Evolutionary conservation across 2,329 filamentous ascomycete genomes (phyloP).

Genomic region (Penicillium aurantiogriseum): DNA sequence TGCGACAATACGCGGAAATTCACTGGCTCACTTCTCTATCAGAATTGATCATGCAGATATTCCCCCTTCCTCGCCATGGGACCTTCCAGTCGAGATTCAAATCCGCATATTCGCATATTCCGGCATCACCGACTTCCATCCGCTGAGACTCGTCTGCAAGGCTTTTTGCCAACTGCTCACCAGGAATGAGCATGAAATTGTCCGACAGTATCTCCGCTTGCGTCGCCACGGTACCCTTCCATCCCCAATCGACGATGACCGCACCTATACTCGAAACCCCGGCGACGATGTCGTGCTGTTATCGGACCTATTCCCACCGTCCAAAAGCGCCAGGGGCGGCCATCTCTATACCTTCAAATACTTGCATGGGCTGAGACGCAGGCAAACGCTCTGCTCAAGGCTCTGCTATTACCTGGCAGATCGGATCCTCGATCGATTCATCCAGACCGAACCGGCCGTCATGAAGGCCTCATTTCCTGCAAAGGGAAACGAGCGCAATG

Average conservation of each 20-base stretch:
- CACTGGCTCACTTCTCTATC: neutral
- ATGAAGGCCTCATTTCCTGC: constrained; percentile 35
- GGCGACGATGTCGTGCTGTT: constrained; percentile 45
- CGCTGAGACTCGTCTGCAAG: constrained; percentile 41
- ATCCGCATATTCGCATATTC: constrained; percentile 44
- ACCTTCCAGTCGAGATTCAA: constrained; percentile 44
- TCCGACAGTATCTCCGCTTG: constrained; percentile 43
- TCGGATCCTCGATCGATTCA: constrained; percentile 41
- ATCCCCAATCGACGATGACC: constrained; percentile 36
- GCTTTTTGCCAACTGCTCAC: constrained; percentile 38
- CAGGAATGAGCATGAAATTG: constrained; percentile 40
- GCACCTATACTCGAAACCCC: constrained; percentile 41
- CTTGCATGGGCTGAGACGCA: constrained; percentile 36
- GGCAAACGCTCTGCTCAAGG: constrained; percentile 41
- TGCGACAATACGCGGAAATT: neutral
- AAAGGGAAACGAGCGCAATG: constrained; percentile 33
- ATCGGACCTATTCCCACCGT: constrained; percentile 44
- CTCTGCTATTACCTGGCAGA: constrained; percentile 44
- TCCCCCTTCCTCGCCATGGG: constrained; percentile 37
- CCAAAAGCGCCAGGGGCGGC: constrained; percentile 36
- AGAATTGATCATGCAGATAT: constrained; percentile 27
- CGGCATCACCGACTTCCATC: constrained; percentile 37
- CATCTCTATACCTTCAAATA: constrained; percentile 45
- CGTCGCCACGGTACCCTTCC: constrained; percentile 45
- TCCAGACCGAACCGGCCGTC: constrained; percentile 31